phyloP scores from a whole-genome alignment of 179 eudicot genomes.

The Sideroxylon spinosum region DNA sequence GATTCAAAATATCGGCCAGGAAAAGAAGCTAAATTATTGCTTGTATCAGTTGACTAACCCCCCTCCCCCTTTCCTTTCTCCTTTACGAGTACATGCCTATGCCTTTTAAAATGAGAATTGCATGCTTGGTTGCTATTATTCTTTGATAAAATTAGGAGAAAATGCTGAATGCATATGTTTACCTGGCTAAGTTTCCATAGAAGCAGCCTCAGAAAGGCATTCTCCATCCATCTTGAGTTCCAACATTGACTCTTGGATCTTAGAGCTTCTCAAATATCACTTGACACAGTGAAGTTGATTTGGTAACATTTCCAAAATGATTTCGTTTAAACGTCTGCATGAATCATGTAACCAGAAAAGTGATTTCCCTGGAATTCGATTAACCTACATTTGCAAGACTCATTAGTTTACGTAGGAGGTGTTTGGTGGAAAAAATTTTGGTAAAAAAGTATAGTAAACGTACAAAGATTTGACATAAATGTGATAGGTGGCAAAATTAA shows the following conservation, averaged over 20 bases:
- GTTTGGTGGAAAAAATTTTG: no score
- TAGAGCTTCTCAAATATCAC: neutral
- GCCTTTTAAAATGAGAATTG: neutral
- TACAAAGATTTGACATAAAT: no score
- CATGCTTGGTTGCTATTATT: no score
- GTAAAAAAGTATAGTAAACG: no score
- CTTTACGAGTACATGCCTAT: neutral
- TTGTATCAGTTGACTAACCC: no score
- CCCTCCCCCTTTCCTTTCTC: no score
- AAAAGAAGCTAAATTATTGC: no score
- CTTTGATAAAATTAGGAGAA: no score
- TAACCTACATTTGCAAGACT: neutral
- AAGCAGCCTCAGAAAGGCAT: constrained; percentile 6
- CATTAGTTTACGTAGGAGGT: neutral
- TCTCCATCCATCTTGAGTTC: neutral
- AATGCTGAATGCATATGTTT: neutral
- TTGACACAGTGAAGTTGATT: neutral
- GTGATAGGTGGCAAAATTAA: no score
- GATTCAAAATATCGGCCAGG: no score
- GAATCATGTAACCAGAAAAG: neutral
- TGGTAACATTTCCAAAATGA: neutral
- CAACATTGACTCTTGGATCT: neutral
- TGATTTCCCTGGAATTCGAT: neutral
- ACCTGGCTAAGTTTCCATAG: neutral
- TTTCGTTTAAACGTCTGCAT: neutral